Conservation (phyloP, 495 filamentous ascomycete genomes). For the Staphylotrichum longicolle region DNA sequence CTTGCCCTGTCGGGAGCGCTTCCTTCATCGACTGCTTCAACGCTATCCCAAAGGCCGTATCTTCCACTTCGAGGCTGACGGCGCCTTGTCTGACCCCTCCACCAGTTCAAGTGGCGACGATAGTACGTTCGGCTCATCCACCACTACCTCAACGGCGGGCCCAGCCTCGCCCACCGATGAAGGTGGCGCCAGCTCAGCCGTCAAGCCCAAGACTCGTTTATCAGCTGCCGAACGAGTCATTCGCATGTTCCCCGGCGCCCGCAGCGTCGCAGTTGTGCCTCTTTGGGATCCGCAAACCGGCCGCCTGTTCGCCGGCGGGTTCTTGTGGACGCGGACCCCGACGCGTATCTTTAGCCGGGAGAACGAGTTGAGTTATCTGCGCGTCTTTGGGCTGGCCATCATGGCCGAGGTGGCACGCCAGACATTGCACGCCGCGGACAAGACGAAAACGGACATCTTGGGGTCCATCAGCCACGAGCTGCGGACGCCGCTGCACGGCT, state of each 20-base stretch:
- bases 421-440: constrained; percentile 37
- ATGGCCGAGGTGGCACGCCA: constrained; percentile 57
- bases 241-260: constrained; percentile 48
- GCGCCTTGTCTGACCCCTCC: constrained; percentile 14
- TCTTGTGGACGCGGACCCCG: constrained; percentile 56
- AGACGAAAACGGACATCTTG: constrained; percentile 65
- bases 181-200: neutral
- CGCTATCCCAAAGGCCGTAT: constrained; percentile 62
- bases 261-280: constrained; percentile 56
- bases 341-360: constrained; percentile 49
- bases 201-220: neutral
- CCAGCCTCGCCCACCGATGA: neutral
- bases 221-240: neutral
- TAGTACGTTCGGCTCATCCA: neutral
- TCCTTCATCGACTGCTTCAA: constrained; percentile 53
- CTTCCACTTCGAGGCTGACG: constrained; percentile 53
- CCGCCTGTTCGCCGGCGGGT: constrained; percentile 64
- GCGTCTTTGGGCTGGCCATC: constrained; percentile 56
- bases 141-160: neutral
- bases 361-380: constrained; percentile 43
- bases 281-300: constrained; percentile 63
- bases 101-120: neutral
- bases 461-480: constrained; percentile 74
- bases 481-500: constrained; percentile 71
- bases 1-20: constrained; percentile 29